Evolutionary conservation across 2,329 filamentous ascomycete genomes (phyloP), one percentile per base, ranked within the genome.

Genomic region (Pezicula rhizophila): DNA sequence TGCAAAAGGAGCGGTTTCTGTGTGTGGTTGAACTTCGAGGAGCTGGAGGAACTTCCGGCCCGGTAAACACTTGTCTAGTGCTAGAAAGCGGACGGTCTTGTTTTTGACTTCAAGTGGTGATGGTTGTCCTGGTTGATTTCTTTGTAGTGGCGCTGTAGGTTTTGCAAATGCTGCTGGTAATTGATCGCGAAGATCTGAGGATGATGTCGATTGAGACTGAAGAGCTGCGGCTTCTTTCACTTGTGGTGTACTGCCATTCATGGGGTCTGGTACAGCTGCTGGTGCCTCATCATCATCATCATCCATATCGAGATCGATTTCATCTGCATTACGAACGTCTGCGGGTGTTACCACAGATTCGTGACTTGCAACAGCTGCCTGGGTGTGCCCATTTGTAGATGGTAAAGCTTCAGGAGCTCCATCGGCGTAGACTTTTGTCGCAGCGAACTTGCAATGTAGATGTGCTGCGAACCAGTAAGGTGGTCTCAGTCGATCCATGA

Each of bases 391-490:
- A 26, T 26, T 15, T 38, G 28, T n/a, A 26, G 46, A 38, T 5
- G 42, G 20, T 17, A 42, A 25, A 17, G 46, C 49, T 14, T 52
- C 20, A 10, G 45, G 4, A 4, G 38, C 41, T 5, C 51, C 46
- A 23, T 62, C 60, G 12, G 70, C 60, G 49, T 82, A 84, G n/a
- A 54, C 70, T 63, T 79, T 85, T 54, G 81, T 65, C 1, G 91
- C 93, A 1, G 84, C 69, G 64, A 86, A 97, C 63, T 92, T 95
- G 71, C 87, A 84, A 67, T 99, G 93, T 70, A 97, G 69, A 68
- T 99, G 93, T 2, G 91, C 93, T 34, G 87, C 85, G 64, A 97
- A 96, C 93, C 93, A 99, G 64, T 89, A 85, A 0, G 78, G 76
- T 8, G 93, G 93, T 46, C 89, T 77, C 46, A 99, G 68, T 26